A percentile compares a stretch with the other conserved stretches of the same genome.
Conservation (phyloP, 23 red algal species). For the Agarophyton chilense region DNA sequence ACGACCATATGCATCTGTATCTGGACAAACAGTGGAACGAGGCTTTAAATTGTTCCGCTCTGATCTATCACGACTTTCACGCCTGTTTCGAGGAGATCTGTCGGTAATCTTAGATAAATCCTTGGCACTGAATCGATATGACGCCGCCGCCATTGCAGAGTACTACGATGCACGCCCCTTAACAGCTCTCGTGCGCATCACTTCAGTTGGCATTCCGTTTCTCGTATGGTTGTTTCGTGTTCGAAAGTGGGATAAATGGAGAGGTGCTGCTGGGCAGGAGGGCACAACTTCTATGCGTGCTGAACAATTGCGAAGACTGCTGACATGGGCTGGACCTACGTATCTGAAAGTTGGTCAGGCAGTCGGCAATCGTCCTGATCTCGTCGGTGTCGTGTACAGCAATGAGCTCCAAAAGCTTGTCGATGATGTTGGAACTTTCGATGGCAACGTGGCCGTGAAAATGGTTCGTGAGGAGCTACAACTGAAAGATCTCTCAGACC, state of each 20-base stretch:
- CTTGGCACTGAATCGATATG: slow-evolving; percentile 54
- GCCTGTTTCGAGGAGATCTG: slow-evolving; percentile 58
- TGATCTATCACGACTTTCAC: slow-evolving; percentile 52
- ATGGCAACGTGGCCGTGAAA: slow-evolving; percentile 52
- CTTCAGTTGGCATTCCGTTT: slow-evolving; percentile 68
- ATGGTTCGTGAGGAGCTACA: slow-evolving; percentile 73
- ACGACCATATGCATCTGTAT: slow-evolving; percentile 20
- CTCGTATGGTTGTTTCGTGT: slow-evolving; percentile 60
- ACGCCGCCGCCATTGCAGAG: slow-evolving; percentile 33
- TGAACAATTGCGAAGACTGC: slow-evolving; percentile 64
- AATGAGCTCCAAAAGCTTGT: slow-evolving; percentile 84
- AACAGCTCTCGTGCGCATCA: slow-evolving; percentile 28
- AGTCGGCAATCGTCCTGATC: slow-evolving; percentile 85
- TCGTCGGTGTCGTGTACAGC: slow-evolving; percentile 74
- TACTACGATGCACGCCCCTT: slow-evolving; percentile 77
- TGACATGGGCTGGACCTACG: slow-evolving; percentile 68
- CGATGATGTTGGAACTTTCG: slow-evolving; percentile 88
- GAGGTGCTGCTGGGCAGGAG: background rate
- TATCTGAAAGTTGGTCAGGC: slow-evolving; percentile 90
- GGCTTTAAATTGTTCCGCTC: slow-evolving; percentile 50
- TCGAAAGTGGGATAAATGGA: slow-evolving; percentile 47
- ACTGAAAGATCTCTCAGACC: slow-evolving; percentile 23
- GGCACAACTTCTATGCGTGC: slow-evolving; percentile 37
- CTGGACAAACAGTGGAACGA: slow-evolving; percentile 19
- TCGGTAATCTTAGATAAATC: slow-evolving; percentile 24